Evolutionary conservation across 2,329 filamentous ascomycete species (phyloP).

Genomic region (Neonectria ditissima): DNA sequence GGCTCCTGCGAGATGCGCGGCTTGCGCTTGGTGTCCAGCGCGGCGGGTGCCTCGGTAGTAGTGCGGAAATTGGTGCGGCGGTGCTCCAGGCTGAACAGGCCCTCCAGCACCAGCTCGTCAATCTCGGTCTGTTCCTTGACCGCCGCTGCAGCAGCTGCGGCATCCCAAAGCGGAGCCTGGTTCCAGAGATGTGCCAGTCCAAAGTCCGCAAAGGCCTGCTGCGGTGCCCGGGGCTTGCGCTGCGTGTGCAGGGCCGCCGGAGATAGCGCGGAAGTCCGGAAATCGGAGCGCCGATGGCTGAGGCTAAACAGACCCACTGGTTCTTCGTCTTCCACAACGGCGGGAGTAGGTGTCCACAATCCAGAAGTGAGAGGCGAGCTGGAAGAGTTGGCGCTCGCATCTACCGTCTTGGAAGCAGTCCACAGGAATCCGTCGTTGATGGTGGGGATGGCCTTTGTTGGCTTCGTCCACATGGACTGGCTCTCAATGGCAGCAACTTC

Average conservation of each 20-base stretch:
- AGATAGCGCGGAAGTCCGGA: conserved; percentile 37
- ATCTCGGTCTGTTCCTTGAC: conserved; percentile 36
- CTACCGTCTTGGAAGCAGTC: conserved; percentile 32
- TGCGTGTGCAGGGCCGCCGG: conserved; percentile 41
- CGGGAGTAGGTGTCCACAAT: conserved; percentile 38
- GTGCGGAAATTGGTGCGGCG: conserved; percentile 44
- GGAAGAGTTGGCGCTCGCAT: conserved; percentile 26
- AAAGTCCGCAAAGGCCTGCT: conserved; percentile 37
- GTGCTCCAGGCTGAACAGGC: conserved; percentile 44
- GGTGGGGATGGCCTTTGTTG: conserved; percentile 30
- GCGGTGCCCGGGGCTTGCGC: conserved; percentile 34
- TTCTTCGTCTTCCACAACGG: conserved; percentile 34
- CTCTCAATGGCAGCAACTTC: conserved; percentile 37
- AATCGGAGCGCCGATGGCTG: conserved; percentile 41
- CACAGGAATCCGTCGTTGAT: conserved; percentile 35
- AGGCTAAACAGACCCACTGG: conserved; percentile 42
- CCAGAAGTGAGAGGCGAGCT: conserved; percentile 35
- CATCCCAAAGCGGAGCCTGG: conserved; percentile 43
- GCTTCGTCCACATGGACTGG: conserved; percentile 39
- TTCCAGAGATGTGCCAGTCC: conserved; percentile 42
- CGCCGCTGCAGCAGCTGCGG: conserved; percentile 33
- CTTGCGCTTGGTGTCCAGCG: conserved; percentile 50
- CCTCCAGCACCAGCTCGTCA: conserved; percentile 38
- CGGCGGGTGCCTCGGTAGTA: conserved; percentile 41
- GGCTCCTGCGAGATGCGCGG: conserved; percentile 45